These are phyloP conservation scores for Chloris gayana DNA, from an alignment of 176 grass and related monocot species.

Conservation along the genomic window DNA sequence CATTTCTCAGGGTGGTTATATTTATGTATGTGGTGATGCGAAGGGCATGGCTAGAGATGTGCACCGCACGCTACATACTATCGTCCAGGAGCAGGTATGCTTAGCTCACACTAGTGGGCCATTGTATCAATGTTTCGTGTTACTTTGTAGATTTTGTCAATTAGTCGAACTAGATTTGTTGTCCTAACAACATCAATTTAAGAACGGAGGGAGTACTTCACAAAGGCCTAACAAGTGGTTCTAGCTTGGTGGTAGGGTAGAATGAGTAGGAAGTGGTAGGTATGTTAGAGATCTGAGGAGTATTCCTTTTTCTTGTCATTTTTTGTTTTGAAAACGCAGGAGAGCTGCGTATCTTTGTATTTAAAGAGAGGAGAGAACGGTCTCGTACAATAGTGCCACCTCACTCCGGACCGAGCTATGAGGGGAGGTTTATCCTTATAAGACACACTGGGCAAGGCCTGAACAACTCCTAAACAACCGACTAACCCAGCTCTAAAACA, in stretches of 20 bases:
- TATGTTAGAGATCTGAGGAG: not conserved
- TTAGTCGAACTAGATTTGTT: not conserved
- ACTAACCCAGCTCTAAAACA: too few relatives aligned
- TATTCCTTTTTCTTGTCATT: not conserved
- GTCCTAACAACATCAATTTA: too few relatives aligned
- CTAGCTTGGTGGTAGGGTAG: not conserved
- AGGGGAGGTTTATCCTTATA: too few relatives aligned
- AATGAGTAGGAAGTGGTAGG: not conserved
- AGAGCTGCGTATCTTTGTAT: too few relatives aligned
- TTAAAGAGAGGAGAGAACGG: too few relatives aligned
- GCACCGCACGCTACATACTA: slow-evolving; percentile 73
- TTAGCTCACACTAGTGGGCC: not conserved
- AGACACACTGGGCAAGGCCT: too few relatives aligned
- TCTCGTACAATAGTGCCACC: too few relatives aligned
- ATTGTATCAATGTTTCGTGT: not conserved
- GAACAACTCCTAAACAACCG: too few relatives aligned
- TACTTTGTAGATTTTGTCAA: slow-evolving; percentile 14
- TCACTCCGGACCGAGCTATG: too few relatives aligned
- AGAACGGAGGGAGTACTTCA: not conserved
- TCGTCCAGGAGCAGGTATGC: slow-evolving; percentile 83
- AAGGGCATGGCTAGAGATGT: slow-evolving; percentile 99
- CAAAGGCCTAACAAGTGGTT: not conserved
- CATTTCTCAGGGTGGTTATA: slow-evolving; percentile 83
- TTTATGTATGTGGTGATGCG: slow-evolving; percentile 92
- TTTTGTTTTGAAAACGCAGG: too few relatives aligned